Percentiles rank a stretch among this genome's conserved stretches.
phyloP scores from a whole-genome alignment of 2,329 filamentous ascomycete species.

The Emergomyces africanus region DNA sequence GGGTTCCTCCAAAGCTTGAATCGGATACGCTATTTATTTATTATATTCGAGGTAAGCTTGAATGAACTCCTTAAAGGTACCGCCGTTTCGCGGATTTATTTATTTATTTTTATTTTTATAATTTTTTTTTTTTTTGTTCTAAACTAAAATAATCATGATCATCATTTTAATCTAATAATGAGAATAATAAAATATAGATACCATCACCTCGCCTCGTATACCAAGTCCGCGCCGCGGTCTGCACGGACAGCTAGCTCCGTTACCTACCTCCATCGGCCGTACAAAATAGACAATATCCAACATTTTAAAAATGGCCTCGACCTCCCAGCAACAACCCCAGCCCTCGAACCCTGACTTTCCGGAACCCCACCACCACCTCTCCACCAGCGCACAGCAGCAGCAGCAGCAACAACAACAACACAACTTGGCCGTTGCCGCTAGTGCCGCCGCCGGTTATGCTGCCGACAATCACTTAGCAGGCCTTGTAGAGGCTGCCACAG shows the following conservation, averaged over 20 bases:
- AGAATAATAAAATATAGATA: not conserved
- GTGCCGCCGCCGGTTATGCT: slow-evolving; percentile 1
- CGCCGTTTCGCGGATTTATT: too few species aligned
- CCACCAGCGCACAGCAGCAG: not conserved
- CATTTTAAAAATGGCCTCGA: not conserved
- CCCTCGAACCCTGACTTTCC: not conserved
- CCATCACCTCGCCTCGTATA: not conserved
- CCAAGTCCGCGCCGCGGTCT: not conserved
- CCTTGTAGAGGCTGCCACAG: slow-evolving; percentile 34
- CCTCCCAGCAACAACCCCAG: not conserved
- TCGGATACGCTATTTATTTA: not conserved
- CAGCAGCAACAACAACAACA: not conserved
- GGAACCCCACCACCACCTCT: slow-evolving; percentile 2
- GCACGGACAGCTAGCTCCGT: not conserved
- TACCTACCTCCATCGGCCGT: not conserved
- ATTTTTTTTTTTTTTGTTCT: too few species aligned
- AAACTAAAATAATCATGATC: too few species aligned
- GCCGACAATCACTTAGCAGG: slow-evolving; percentile 34
- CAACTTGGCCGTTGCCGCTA: slow-evolving; percentile 1
- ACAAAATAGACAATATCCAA: not conserved
- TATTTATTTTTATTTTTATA: too few species aligned
- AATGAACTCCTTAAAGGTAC: too few species aligned
- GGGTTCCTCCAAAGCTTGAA: not conserved
- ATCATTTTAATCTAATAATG: too few species aligned
- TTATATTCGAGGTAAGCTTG: not conserved